These are phyloP conservation scores for Pestalotiopsis sp. DNA, from an alignment of 2,329 filamentous ascomycete species.

Conservation along the genomic window DNA sequence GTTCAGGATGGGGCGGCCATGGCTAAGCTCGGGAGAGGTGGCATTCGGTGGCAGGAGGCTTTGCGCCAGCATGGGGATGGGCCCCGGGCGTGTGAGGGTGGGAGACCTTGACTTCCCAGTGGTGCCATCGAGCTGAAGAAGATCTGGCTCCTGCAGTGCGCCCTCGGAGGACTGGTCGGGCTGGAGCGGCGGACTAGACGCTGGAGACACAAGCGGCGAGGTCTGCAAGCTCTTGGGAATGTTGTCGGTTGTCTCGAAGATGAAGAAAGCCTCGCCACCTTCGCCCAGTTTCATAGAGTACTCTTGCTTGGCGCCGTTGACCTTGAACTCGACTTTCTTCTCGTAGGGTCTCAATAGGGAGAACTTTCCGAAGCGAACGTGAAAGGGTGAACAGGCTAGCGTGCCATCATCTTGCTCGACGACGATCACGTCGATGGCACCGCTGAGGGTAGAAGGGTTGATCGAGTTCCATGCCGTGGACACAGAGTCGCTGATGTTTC, in stretches of 20 bases:
- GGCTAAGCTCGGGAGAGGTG: conserved; percentile 53
- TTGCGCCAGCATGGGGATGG: conserved; percentile 16
- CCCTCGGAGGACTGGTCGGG: conserved; percentile 42
- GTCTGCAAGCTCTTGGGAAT: conserved; percentile 95
- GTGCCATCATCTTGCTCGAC: conserved; percentile 93
- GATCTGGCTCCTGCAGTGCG: conserved; percentile 69
- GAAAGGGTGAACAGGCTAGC: conserved; percentile 92
- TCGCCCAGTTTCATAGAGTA: conserved; percentile 99
- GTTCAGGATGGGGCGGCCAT: conserved; percentile 48
- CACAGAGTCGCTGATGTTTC: conserved; percentile 91
- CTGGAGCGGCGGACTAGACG: conserved; percentile 75
- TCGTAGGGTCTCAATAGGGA: conserved; percentile 92
- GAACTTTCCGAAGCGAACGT: conserved; percentile 99
- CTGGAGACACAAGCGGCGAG: conserved; percentile 88
- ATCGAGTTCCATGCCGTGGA: conserved; percentile 99
- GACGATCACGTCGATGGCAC: conserved; percentile 98
- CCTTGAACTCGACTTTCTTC: conserved; percentile 97
- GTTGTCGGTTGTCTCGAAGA: conserved; percentile 90
- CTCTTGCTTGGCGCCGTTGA: conserved; percentile 89
- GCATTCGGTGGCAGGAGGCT: conserved; percentile 54
- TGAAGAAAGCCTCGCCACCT: conserved; percentile 97
- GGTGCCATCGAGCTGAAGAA: conserved; percentile 63
- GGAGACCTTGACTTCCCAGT: conserved; percentile 38
- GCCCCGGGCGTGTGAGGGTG: conserved; percentile 14
- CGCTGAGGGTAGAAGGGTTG: conserved; percentile 95